Conservation (phyloP, 2,329 filamentous ascomycete genomes). For the Coccinonectria pachysandricola region DNA sequence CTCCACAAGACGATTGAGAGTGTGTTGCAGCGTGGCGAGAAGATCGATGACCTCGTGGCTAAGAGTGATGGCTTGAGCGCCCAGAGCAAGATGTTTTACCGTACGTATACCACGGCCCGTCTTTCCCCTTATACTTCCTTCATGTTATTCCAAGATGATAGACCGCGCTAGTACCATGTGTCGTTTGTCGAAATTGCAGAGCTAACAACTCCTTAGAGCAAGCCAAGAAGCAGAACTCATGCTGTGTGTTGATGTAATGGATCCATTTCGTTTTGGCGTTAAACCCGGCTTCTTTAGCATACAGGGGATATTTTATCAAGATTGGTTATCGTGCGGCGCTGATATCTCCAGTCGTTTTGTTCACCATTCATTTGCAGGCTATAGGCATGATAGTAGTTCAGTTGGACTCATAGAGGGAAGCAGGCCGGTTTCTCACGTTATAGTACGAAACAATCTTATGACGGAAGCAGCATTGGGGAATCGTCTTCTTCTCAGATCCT, state of each 20-base stretch:
- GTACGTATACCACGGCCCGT: constrained; percentile 31
- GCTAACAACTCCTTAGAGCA: constrained; percentile 31
- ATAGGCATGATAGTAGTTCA: too few species aligned
- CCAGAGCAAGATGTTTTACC: constrained; percentile 98
- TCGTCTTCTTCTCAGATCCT: too few species aligned
- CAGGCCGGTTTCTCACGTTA: too few species aligned
- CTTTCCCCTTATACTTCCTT: constrained; percentile 2
- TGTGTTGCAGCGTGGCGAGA: constrained; percentile 81
- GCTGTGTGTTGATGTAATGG: constrained; percentile 58
- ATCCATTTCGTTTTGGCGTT: constrained; percentile 22
- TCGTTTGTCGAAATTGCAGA: too few species aligned
- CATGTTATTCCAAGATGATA: too few species aligned
- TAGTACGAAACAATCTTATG: too few species aligned
- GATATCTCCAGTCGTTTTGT: constrained; percentile 17
- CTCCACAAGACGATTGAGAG: constrained; percentile 95
- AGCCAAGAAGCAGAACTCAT: constrained; percentile 74
- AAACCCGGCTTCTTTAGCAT: constrained; percentile 21
- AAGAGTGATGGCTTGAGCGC: constrained; percentile 87
- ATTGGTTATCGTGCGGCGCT: constrained; percentile 24
- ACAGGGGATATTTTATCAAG: constrained; percentile 18
- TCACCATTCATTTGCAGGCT: constrained; percentile 15
- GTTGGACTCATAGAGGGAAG: constrained; percentile 7
- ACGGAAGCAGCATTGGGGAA: too few species aligned
- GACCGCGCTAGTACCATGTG: too few species aligned
- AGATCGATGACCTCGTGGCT: constrained; percentile 85